A percentile compares a stretch with the other conserved stretches of the same genome.
Conservation (phyloP, 2,329 filamentous ascomycete species). For the Colletotrichum trifolii region DNA sequence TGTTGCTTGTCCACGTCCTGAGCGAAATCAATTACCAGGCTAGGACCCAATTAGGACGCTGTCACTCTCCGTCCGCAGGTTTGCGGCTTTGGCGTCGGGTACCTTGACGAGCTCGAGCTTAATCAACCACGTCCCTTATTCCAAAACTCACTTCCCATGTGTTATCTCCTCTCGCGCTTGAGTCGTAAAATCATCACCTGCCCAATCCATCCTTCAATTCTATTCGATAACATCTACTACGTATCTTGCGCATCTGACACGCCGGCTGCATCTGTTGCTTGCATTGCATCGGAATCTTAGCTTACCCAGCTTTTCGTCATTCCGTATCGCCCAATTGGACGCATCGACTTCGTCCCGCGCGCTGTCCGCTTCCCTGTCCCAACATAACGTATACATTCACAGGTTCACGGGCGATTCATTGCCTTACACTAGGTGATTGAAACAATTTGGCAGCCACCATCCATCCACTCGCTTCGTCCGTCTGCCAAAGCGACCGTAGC, state of each 20-base stretch:
- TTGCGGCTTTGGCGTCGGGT: conserved; percentile 23
- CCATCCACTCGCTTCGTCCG: conserved; percentile 24
- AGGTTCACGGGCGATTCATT: background rate
- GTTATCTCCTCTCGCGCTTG: too few species aligned
- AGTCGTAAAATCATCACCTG: too few species aligned
- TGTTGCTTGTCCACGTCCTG: too few species aligned
- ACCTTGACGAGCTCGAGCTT: conserved; percentile 26
- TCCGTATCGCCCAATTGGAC: conserved; percentile 18
- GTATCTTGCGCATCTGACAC: background rate
- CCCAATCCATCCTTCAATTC: too few species aligned
- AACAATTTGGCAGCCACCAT: conserved; percentile 24
- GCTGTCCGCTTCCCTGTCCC: background rate
- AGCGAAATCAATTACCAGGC: too few species aligned
- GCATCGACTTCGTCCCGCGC: background rate
- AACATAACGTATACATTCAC: background rate
- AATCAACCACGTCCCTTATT: too few species aligned
- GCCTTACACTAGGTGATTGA: conserved; percentile 25
- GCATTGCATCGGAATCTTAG: conserved; percentile 8
- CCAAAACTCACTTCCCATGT: too few species aligned
- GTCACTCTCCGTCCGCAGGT: too few species aligned
- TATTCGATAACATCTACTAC: too few species aligned
- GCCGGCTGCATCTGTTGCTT: background rate
- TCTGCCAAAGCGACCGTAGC: conserved; percentile 10
- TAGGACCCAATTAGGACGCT: too few species aligned
- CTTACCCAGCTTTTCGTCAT: too few species aligned